Base-by-base conservation (phyloP, 805 yeast genomes). In the Kluyveromyces nonfermentans region DNA sequence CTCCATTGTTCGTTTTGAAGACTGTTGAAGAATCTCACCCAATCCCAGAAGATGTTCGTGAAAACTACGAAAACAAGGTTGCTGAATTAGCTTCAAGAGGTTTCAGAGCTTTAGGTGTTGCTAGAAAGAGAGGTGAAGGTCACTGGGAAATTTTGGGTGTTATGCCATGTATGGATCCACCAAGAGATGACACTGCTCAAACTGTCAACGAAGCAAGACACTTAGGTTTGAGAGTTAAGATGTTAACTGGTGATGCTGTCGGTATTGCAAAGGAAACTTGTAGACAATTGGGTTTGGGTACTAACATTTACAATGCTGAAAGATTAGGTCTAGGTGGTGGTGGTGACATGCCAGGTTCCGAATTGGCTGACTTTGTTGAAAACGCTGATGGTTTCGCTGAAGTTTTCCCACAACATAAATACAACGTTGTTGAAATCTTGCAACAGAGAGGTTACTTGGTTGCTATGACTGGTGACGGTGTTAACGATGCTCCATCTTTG, bases 401-500 rank as follows among this genome's bases (percentile, higher is more conserved):
- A 76, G 96, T 87, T 67, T 87, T 87, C 94, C 96, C 96, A 59
- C 95, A 87, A 77, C 96, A 87, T 77, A 87, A 87, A 75, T 86
- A 85, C 77, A 85, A 82, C 68, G 95, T 89, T 63, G 96, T 87
- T 71, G 95, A 86, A 75, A 85, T 86, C 68, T 78, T 87, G 71
- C 96, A 87, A 77, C 78, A 82, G 69, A 82, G 95, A 79, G 96
- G 96, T 73, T 86, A 84, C 82, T 78, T 87, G 73, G 95, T 88
- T 73, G 96, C 96, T 72, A 87, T 87, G 96, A 87, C 96, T 77
- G 96, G 96, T 84, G 96, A 87, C 69, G 96, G 96, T 85, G 96
- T 87, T 68, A 87, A 87, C 77, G 96, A 87, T 74, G 95, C 96
- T 62, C 96, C 96, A 64, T 87, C 96, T 54, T 79, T 87, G 73